Conservation (phyloP, 495 filamentous ascomycete genomes). For the Mytilinidion resinicola region DNA sequence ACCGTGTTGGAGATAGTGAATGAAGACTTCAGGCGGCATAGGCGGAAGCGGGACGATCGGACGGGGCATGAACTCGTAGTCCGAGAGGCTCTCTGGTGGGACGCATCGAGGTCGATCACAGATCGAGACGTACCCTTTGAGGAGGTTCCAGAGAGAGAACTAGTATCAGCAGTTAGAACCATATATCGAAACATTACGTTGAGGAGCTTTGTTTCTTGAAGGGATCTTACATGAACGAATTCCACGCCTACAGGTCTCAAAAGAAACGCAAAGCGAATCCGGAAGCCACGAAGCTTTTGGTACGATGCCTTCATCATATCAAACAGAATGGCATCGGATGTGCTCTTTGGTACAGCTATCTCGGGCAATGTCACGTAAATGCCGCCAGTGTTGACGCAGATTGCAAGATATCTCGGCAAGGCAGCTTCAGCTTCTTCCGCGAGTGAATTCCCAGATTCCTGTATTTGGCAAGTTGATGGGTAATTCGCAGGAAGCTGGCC, state of each 20-base stretch:
- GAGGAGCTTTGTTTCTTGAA: too few species aligned
- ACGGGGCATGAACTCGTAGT: neutral
- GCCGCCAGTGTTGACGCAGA: neutral
- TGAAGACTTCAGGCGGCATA: neutral
- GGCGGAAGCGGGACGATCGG: neutral
- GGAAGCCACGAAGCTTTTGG: too few species aligned
- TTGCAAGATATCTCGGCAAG: neutral
- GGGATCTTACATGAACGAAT: too few species aligned
- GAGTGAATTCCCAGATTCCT: too few species aligned
- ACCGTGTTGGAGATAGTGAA: neutral
- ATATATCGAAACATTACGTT: too few species aligned
- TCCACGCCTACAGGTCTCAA: too few species aligned
- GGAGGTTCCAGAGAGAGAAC: neutral
- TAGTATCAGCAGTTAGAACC: neutral
- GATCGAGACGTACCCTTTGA: neutral
- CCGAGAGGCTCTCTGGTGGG: neutral
- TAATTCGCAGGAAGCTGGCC: too few species aligned
- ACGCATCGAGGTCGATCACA: neutral
- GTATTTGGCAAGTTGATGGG: too few species aligned
- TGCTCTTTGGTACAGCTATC: neutral
- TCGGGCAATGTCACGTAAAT: neutral
- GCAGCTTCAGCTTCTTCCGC: too few species aligned
- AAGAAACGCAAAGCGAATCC: too few species aligned
- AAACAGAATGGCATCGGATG: neutral
- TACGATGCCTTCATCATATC: too few species aligned